Conservation (phyloP, 805 yeast genomes). For the Saccharomycopsis sp. region DNA sequence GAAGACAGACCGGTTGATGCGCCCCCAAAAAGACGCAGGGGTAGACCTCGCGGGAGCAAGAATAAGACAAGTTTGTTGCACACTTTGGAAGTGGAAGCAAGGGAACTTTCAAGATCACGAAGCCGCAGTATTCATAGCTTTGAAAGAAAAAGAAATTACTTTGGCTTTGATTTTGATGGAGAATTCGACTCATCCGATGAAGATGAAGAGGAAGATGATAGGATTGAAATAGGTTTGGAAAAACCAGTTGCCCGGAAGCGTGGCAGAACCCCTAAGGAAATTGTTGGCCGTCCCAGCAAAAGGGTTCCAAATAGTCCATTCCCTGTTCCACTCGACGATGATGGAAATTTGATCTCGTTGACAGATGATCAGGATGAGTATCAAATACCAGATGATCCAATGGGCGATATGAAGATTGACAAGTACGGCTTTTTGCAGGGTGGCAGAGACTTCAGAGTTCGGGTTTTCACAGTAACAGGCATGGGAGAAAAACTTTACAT, state of each 20-base stretch:
- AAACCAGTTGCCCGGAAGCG: too few species aligned
- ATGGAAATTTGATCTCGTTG: slow-evolving; percentile 50
- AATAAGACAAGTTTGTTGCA: slow-evolving; percentile 24
- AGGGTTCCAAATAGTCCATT: slow-evolving; percentile 29
- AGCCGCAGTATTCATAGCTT: too few species aligned
- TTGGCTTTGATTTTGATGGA: too few species aligned
- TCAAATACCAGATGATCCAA: slow-evolving; percentile 50
- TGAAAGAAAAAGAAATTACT: too few species aligned
- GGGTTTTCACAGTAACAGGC: slow-evolving; percentile 49
- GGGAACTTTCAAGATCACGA: slow-evolving; percentile 18
- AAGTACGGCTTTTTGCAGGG: slow-evolving; percentile 48
- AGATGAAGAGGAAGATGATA: too few species aligned
- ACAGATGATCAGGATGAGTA: slow-evolving; percentile 49
- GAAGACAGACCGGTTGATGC: slow-evolving; percentile 22
- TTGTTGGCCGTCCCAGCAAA: too few species aligned
- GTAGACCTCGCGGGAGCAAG: slow-evolving; percentile 25
- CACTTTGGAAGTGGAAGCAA: slow-evolving; percentile 19
- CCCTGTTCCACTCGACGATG: slow-evolving; percentile 40
- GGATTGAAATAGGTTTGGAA: too few species aligned
- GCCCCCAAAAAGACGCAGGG: slow-evolving; percentile 25
- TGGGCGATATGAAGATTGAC: slow-evolving; percentile 56
- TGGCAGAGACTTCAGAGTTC: slow-evolving; percentile 60
- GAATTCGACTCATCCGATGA: too few species aligned
- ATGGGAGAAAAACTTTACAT: slow-evolving; percentile 69
- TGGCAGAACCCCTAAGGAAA: too few species aligned